Evolutionary conservation across 108 stramenopile genomes (phyloP), one percentile per base, ranked within the genome.

Genomic region (Schizochytrium sp.): DNA sequence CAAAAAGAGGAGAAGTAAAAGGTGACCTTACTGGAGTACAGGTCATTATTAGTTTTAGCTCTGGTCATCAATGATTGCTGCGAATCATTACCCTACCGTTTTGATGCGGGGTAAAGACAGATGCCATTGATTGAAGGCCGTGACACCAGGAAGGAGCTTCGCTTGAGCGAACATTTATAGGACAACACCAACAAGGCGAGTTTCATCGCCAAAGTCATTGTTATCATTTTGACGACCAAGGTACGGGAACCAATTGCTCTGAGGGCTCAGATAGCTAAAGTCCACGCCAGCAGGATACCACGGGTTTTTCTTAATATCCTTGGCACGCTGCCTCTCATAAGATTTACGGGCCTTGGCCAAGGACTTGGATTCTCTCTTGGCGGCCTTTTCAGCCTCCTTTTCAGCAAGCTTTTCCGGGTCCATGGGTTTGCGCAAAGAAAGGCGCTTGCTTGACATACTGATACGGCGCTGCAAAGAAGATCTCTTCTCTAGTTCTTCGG

Each of bases 181-280:
- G 15, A 38, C 15, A 44, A 69, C 76, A 40, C 76, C 76, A 28
- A 83, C 45, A 8, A 83, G 76, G 55, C 76, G 76, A 83, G 76
- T n/a, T 40, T 83, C 76, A 53, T 83, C 53, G 47, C 76, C 76
- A 3, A 83, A 83, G 28, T 83, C 76, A 53, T 83, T 83, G 8
- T 55, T 40, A 10, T 49, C 47, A 53, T 10, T 53, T n/a, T 50
- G 17, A n/a, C 59, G 76, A 8, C 76, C 76, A 17, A 83, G 47
- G 28, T 55, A 42, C 15, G 76, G 76, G 28, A 83, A 55, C 76
- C 76, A 83, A n/a, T 46, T 49, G 2, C 50, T 2, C 53, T 83
- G 49, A 10, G 76, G 76, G 47, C 50, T 55, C 47, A 83, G 47
- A 55, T 55, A 83, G 10, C 53, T 17, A 55, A 83, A 83, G 53